Percentiles rank a stretch among this genome's conserved stretches.
Conservation (phyloP, 2,329 filamentous ascomycete species). For the Botryotinia convoluta region DNA sequence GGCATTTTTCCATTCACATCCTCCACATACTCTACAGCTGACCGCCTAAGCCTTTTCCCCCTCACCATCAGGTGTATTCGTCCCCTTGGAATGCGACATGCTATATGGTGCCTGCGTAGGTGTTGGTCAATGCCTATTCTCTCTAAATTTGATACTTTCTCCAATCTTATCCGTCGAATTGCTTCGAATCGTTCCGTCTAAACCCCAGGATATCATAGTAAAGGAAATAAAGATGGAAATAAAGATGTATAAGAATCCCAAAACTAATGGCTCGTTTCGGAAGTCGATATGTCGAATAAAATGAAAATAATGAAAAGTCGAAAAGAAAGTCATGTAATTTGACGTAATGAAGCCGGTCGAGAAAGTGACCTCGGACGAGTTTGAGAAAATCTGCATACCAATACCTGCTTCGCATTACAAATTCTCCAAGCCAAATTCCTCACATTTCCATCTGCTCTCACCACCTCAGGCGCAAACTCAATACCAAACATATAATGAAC, state of each 20-base stretch:
- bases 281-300: background rate
- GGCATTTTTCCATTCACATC: background rate
- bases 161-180: background rate
- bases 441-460: conserved; percentile 87
- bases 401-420: conserved; percentile 90
- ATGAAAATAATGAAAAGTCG: background rate
- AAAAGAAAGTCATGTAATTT: conserved; percentile 40
- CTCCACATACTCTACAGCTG: background rate
- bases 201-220: background rate
- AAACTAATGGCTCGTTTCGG: background rate
- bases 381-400: conserved; percentile 52
- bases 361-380: background rate
- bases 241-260: background rate
- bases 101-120: conserved; percentile 36
- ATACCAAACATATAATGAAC: conserved; percentile 97
- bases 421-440: conserved; percentile 91
- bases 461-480: conserved; percentile 89
- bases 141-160: background rate
- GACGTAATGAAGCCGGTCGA: background rate
- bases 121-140: conserved; percentile 13
- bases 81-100: conserved; percentile 38
- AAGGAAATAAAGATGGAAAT: background rate
- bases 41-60: background rate
- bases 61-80: conserved; percentile 32
- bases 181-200: background rate